Percentiles rank a stretch among this genome's conserved stretches.
These are phyloP conservation scores for Nannizziopsis barbatae DNA, from an alignment of 2,329 filamentous ascomycete genomes.

Conservation along the genomic window DNA sequence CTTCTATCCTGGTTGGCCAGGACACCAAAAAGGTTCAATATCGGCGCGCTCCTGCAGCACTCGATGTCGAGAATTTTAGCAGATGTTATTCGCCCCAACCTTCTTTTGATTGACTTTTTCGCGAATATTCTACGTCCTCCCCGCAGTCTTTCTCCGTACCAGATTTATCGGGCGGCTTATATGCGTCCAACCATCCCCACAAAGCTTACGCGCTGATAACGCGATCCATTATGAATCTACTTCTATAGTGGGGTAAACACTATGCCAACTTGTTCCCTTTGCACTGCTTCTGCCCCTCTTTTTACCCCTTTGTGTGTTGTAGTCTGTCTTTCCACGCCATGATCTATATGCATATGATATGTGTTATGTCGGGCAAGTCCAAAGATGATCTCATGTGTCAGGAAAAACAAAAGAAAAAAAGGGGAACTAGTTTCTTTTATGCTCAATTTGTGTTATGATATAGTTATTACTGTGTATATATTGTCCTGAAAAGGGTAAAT, in stretches of 20 bases:
- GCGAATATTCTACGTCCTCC: too few relatives aligned
- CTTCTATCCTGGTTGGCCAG: neutral
- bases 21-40: too few relatives aligned
- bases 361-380: neutral
- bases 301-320: too few relatives aligned
- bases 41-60: too few relatives aligned
- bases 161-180: slow-evolving; percentile 7
- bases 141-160: neutral
- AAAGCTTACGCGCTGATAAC: neutral
- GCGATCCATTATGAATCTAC: neutral
- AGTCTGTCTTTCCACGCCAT: too few relatives aligned
- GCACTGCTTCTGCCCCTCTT: too few relatives aligned
- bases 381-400: neutral
- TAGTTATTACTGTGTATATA: neutral
- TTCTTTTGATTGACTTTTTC: neutral
- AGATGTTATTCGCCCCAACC: neutral
- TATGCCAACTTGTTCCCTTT: too few relatives aligned
- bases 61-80: too few relatives aligned
- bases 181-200: slow-evolving; percentile 5
- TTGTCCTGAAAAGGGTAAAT: neutral
- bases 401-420: neutral
- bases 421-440: neutral
- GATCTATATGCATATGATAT: too few relatives aligned
- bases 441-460: neutral
- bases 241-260: too few relatives aligned